Evolutionary conservation across 495 filamentous ascomycete species (phyloP), one percentile per base, ranked within the genome.

Genomic region (Glarea lozoyensis): DNA sequence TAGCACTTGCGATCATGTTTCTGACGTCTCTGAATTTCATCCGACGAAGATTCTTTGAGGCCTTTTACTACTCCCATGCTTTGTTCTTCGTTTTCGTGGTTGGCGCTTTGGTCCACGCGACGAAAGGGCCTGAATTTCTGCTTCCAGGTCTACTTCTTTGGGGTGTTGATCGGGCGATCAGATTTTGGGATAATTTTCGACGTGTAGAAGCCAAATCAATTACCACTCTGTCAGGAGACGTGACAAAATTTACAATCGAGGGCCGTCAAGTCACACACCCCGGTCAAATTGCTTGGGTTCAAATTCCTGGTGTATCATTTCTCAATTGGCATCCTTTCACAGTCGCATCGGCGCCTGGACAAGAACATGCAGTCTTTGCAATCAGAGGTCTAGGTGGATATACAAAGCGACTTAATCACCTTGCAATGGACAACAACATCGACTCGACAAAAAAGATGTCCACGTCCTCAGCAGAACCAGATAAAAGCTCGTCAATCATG

Each of bases 291-390:
- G 52, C 43, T 24, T 55, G 48, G 47, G 40, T 51, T 17, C 52
- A 55, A 29, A 40, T 55, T 23, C 52, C 37, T 6, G 31, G 42
- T 20, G 19, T 55, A 1, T 42, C 34, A 2, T 34, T 15, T 3
- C 33, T 51, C 16, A 51, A 50, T 27, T 55, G 52, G 52, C 52
- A 55, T 44, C 52, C 52, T 4, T 55, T 55, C 20, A 47, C 52
- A 3, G 48, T 55, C 15, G 52, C 52, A 5, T 45, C 45, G 1
- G 52, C 48, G 2, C 43, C 48, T 1, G 40, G 33, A 15, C 29
- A 50, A 17, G 18, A 18, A 10, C 36, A 34, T 10, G 34, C 38
- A 2, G 42, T 42, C 11, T 27, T 54, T 11, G 50, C 50, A 29
- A 43, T 54, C 15, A 32, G 50, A n/a, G 46, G 46, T 2, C 36